Conservation (phyloP, 1,284 basidiomycete genomes). For the Thecaphora frezii region DNA sequence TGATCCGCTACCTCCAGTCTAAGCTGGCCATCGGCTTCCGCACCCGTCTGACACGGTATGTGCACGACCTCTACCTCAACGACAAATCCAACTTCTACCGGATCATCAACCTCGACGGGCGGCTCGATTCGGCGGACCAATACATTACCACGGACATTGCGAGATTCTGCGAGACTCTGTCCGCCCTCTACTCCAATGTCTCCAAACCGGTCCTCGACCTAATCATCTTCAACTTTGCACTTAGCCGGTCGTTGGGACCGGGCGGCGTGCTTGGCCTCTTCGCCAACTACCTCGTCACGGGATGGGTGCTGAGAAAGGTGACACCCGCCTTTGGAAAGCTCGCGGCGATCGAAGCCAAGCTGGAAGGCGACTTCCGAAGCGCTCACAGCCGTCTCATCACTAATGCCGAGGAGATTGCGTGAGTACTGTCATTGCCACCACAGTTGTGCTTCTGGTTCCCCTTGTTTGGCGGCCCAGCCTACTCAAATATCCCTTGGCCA, state of each 20-base stretch:
- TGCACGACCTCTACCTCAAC: constrained; percentile 78
- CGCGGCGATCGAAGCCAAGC: constrained; percentile 81
- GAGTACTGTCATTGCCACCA: too few species aligned
- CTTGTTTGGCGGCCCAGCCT: not conserved
- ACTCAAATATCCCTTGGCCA: too few species aligned
- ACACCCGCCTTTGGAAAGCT: constrained; percentile 92
- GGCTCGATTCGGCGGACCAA: constrained; percentile 57
- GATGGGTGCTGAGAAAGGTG: constrained; percentile 75
- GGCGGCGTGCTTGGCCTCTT: constrained; percentile 75
- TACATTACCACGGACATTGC: constrained; percentile 92
- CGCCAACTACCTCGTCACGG: constrained; percentile 82
- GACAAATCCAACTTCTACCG: constrained; percentile 65
- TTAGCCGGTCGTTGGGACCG: constrained; percentile 80
- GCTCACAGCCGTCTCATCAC: constrained; percentile 85
- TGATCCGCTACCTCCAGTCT: constrained; percentile 90
- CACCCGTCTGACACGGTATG: constrained; percentile 84
- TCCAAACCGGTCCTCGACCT: constrained; percentile 86
- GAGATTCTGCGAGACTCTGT: constrained; percentile 82
- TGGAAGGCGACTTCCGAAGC: constrained; percentile 83
- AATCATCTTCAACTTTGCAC: constrained; percentile 87
- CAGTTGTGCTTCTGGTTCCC: too few species aligned
- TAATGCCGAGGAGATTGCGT: constrained; percentile 88
- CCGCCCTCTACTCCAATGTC: constrained; percentile 72
- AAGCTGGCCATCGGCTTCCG: constrained; percentile 82
- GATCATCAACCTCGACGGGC: constrained; percentile 54